These are phyloP conservation scores for Saccharum officinarum DNA, from an alignment of 176 grass and related monocot genomes.

Conservation along the genomic window DNA sequence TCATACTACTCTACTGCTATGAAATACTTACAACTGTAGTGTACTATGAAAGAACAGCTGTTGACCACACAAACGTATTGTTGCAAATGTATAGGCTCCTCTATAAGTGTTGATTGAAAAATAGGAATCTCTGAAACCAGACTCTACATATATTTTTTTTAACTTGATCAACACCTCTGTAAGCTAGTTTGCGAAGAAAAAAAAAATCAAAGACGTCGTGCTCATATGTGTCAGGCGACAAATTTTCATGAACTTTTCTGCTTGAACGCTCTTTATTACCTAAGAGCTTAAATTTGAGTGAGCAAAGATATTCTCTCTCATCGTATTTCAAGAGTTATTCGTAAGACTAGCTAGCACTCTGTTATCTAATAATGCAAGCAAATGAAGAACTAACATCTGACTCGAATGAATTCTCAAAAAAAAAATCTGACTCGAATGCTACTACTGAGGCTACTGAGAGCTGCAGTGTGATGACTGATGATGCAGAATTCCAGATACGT, in stretches of 20 bases:
- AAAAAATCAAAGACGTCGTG: not conserved
- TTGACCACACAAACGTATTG: not conserved
- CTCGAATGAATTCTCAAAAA: no score
- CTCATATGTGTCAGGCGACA: not conserved
- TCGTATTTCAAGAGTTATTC: not conserved
- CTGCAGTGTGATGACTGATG: not conserved
- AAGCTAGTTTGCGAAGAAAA: not conserved
- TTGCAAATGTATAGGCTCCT: not conserved
- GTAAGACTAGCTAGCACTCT: not conserved
- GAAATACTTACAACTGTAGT: not conserved
- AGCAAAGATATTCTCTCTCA: not conserved
- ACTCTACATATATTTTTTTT: not conserved
- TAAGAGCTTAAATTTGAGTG: not conserved
- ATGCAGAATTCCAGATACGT: no score
- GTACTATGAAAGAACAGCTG: not conserved
- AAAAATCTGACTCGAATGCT: not conserved
- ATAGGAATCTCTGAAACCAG: not conserved
- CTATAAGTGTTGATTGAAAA: no score
- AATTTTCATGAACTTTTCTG: not conserved
- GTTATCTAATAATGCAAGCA: not conserved
- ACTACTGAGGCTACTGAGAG: no score
- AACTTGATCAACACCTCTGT: not conserved
- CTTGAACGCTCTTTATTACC: no score
- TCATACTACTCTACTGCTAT: not conserved
- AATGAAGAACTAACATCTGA: constrained; percentile 1